phyloP scores from a whole-genome alignment of 495 filamentous ascomycete species.

The Penicillium nucicola region DNA sequence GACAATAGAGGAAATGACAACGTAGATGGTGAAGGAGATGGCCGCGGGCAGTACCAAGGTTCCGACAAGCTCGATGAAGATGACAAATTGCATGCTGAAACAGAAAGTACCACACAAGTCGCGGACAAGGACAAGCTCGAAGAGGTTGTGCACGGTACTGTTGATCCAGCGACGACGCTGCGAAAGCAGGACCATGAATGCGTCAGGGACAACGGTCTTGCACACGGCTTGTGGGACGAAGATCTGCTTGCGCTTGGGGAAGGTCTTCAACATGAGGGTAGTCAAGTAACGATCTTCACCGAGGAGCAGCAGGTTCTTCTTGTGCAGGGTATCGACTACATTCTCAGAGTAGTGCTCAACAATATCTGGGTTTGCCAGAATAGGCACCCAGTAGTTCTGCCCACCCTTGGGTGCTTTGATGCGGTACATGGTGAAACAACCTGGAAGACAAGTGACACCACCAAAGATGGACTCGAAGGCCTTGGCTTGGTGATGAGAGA shows the following conservation, averaged over 20 bases:
- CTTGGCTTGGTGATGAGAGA: slow-evolving; percentile 95
- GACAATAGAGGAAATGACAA: slow-evolving; percentile 86
- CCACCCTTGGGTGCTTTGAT: slow-evolving; percentile 99
- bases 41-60: slow-evolving; percentile 94
- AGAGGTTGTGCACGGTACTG: slow-evolving; percentile 97
- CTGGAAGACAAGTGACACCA: slow-evolving; percentile 97
- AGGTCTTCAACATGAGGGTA: slow-evolving; percentile 96
- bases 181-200: slow-evolving; percentile 87
- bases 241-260: slow-evolving; percentile 98
- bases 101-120: slow-evolving; percentile 99
- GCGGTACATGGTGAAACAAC: slow-evolving; percentile 99
- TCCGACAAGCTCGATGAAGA: slow-evolving; percentile 93
- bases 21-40: slow-evolving; percentile 95
- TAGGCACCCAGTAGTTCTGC: slow-evolving; percentile 99
- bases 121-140: slow-evolving; percentile 93
- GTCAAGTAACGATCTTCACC: slow-evolving; percentile 97
- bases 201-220: slow-evolving; percentile 94
- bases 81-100: slow-evolving; percentile 99
- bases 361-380: slow-evolving; percentile 96
- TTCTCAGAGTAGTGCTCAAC: slow-evolving; percentile 99
- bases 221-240: slow-evolving; percentile 98
- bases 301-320: slow-evolving; percentile 93
- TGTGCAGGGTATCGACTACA: slow-evolving; percentile 97
- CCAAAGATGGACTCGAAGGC: slow-evolving; percentile 98
- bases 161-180: slow-evolving; percentile 99